Evolutionary conservation across 495 filamentous ascomycete genomes (phyloP), one percentile per base, ranked within the genome.

Genomic region (Aspergillus panamensis): DNA sequence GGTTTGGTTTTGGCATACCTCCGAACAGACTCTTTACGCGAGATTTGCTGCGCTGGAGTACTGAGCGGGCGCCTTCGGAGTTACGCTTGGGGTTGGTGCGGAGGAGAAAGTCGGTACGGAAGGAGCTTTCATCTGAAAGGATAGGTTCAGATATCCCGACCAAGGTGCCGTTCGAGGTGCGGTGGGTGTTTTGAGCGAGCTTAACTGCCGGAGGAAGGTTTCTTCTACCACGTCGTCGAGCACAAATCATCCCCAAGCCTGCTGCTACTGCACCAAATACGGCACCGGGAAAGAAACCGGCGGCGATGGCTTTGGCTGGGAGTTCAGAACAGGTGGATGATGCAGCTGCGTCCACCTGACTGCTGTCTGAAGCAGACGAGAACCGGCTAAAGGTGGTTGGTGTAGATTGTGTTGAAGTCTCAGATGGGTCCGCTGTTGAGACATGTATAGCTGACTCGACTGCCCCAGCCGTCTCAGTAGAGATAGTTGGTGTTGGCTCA

Each of bases 281-380:
- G 9, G 84, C 67, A 8, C 86, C 86, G 5, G 85, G 82, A 62
- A 89, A 84, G 72, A 89, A 84, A 17, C 85, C 85, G 17, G 79
- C 83, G 17, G 80, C 64, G 40, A 88, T 66, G 12, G 84, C 84
- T 43, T 65, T 69, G 50, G 67, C 75, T 39, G 84, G 78, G 65
- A 82, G 87, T 19, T 69, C 66, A 25, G 73, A 65, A 20, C 74
- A 75, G 31, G 54, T 64, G 0, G 55, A 25, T 40, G 64, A 16
- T 13, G 55, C 37, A 37, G 56, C 57, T n/a, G 52, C 33, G 31
- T 55, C 50, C n/a, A 62, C 33, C 3, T 69, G 33, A 29, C 48
- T 68, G 47, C 48, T 39, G 13, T 57, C 58, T 25, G 67, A 60
- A 9, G 54, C 54, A 8, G 68, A 55, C 10, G 66, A 59, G 17